phyloP scores from a whole-genome alignment of 352 stramenopile genomes.

The Phytopythium vexans region DNA sequence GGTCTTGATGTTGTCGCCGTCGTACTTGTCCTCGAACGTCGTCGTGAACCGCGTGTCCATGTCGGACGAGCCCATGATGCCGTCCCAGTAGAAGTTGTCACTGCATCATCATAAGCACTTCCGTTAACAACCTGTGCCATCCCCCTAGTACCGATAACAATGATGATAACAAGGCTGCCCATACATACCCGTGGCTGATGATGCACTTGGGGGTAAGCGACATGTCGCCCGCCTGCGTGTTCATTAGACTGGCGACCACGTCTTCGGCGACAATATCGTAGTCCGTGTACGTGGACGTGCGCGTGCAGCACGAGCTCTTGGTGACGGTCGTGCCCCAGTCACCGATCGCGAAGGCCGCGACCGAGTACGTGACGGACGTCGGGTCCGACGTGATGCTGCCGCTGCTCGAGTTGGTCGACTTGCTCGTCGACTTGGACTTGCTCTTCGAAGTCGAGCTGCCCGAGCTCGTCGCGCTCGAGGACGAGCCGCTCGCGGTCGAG shows the following conservation, averaged over 20 bases:
- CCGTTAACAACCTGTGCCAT: not conserved
- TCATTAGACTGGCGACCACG: constrained; percentile 62
- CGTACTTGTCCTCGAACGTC: constrained; percentile 61
- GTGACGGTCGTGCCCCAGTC: constrained; percentile 69
- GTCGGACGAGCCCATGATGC: constrained; percentile 38
- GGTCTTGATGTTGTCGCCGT: constrained; percentile 35
- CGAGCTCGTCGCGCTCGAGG: constrained; percentile 12
- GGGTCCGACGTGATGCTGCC: constrained; percentile 48
- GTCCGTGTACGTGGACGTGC: constrained; percentile 55
- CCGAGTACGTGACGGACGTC: constrained; percentile 41
- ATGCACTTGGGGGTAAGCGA: constrained; percentile 51
- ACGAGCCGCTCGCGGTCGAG: constrained; percentile 16
- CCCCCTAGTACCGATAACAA: not conserved
- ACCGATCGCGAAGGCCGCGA: constrained; percentile 64
- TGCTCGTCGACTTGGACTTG: constrained; percentile 25
- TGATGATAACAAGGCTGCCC: not conserved
- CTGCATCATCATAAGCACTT: constrained; percentile 3
- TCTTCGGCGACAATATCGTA: constrained; percentile 64
- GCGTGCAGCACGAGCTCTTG: constrained; percentile 70
- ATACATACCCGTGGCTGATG: constrained; percentile 39
- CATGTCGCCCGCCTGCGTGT: constrained; percentile 32
- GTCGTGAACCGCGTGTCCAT: constrained; percentile 45
- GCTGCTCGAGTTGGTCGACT: constrained; percentile 18
- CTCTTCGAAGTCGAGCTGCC: constrained; percentile 10
- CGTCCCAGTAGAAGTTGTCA: constrained; percentile 73